Evolutionary conservation across 2,329 filamentous ascomycete genomes (phyloP), one percentile per base, ranked within the genome.

Genomic region (Pleomassaria siparia): DNA sequence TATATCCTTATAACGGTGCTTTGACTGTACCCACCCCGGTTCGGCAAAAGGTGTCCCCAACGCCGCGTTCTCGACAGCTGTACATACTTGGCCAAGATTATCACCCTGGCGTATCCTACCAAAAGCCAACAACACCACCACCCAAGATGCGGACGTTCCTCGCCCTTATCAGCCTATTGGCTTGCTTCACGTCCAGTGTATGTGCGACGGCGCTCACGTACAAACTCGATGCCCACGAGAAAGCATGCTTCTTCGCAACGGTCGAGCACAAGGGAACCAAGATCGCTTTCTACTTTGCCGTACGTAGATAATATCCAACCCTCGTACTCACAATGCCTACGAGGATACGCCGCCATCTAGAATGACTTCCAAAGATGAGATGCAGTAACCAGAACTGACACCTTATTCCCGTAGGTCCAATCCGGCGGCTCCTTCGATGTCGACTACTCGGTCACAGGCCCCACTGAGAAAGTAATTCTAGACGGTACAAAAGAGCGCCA

Each of bases 271-370:
- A 83, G 70, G 86, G 86, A 61, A 84, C 88, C 64, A 99, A 99
- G 82, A 80, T 99, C 59, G 91, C 94, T 41, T 99, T 99, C 70
- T 99, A 99, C 78, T 99, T 99, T 75, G 95, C 94, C 51, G 94
- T 99, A 77, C 58, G 87, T 76, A 11, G 29, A 30, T n/a, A n/a
- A n/a, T n/a, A n/a, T 39, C 16, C 37, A 10, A 20, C 24, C 37
- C 24, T 29, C 37, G 20, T 20, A 28, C 36, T 35, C n/a, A 24
- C 9, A 12, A 9, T 22, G 26, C 13, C 24, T 15, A 4, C 22
- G 18, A 9, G 16, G 10, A 3, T 40, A 13, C 24, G 9, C 13
- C 20, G n/a, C 28, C 10, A 44, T 29, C 16, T 21, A 15, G 12
- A 26, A 5, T 10, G 12, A 12, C 3, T 9, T 28, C n/a, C 32